Evolutionary conservation across 805 yeast genomes (phyloP).

Genomic region (Tetrapisispora iriomotensis): DNA sequence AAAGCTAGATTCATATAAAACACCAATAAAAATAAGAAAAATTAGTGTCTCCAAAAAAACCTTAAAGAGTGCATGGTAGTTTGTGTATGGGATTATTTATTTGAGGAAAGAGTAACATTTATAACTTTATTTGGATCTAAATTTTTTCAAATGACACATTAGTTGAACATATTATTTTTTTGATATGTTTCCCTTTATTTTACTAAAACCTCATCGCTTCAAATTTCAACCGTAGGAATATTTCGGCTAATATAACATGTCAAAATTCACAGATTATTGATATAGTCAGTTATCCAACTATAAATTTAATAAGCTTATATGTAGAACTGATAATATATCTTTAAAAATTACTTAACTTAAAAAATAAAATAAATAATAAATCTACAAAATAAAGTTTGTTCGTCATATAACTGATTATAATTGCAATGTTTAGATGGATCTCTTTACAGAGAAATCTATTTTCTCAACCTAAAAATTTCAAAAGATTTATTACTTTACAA

Average conservation of each 20-base stretch:
- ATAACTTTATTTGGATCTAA: not conserved
- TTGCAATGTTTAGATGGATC: not conserved
- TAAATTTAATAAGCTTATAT: too few relatives aligned
- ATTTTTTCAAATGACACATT: not conserved
- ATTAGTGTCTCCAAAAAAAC: constrained; percentile 28
- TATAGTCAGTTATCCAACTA: too few relatives aligned
- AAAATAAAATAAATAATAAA: not conserved
- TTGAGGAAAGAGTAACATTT: not conserved
- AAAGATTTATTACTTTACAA: constrained; percentile 22
- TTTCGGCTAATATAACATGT: not conserved
- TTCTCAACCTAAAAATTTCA: constrained; percentile 9
- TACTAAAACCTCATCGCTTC: not conserved
- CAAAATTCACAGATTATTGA: too few relatives aligned
- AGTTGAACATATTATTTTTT: too few relatives aligned
- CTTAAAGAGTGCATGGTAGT: constrained; percentile 22
- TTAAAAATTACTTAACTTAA: too few relatives aligned
- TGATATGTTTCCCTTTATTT: too few relatives aligned
- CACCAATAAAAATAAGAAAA: constrained; percentile 19
- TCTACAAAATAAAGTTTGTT: not conserved
- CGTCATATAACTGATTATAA: not conserved
- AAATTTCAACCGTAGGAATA: not conserved
- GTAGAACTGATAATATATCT: too few relatives aligned
- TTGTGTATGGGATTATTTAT: not conserved
- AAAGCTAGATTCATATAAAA: not conserved
- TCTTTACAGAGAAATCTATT: not conserved